Percentiles rank a stretch among this genome's conserved stretches.
Conservation (phyloP, 2,329 filamentous ascomycete species). For the Mycosphaerella sp. region DNA sequence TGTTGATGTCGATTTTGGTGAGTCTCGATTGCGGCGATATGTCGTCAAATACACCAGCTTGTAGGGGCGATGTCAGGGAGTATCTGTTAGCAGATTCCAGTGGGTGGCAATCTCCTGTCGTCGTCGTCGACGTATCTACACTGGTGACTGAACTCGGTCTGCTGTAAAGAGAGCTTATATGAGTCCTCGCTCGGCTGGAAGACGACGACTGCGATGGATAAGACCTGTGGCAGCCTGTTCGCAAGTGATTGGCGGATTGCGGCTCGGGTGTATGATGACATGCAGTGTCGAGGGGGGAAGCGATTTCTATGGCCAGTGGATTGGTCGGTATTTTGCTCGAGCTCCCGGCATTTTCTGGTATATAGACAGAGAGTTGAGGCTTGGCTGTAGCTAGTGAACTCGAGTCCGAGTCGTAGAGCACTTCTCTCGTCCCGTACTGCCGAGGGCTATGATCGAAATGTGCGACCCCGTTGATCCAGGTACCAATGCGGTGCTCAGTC, state of each 20-base stretch:
- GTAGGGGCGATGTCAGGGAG: slow-evolving; percentile 8
- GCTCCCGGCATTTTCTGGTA: background rate
- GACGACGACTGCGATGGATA: slow-evolving; percentile 26
- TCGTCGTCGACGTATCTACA: slow-evolving; percentile 14
- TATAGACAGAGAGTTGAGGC: background rate
- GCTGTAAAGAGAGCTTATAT: slow-evolving; percentile 38
- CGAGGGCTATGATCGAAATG: slow-evolving; percentile 35
- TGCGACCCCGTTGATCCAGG: slow-evolving; percentile 42
- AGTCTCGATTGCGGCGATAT: slow-evolving; percentile 5
- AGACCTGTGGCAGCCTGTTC: slow-evolving; percentile 6
- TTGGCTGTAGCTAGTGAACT: background rate
- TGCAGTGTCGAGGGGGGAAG: background rate
- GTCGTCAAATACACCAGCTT: slow-evolving; percentile 12
- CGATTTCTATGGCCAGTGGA: background rate
- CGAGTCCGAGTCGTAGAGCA: background rate
- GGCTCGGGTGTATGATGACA: background rate
- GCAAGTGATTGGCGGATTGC: background rate
- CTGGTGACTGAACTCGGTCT: slow-evolving; percentile 31
- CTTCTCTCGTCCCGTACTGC: background rate
- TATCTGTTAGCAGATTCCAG: slow-evolving; percentile 8
- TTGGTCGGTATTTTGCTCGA: background rate
- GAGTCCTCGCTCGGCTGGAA: slow-evolving; percentile 34
- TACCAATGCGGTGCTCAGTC: slow-evolving; percentile 35
- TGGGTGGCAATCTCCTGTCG: slow-evolving; percentile 11
- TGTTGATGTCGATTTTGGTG: slow-evolving; percentile 11